phyloP scores from a whole-genome alignment of 2,329 filamentous ascomycete species.

The Gnomoniopsis smithogilvyi region DNA sequence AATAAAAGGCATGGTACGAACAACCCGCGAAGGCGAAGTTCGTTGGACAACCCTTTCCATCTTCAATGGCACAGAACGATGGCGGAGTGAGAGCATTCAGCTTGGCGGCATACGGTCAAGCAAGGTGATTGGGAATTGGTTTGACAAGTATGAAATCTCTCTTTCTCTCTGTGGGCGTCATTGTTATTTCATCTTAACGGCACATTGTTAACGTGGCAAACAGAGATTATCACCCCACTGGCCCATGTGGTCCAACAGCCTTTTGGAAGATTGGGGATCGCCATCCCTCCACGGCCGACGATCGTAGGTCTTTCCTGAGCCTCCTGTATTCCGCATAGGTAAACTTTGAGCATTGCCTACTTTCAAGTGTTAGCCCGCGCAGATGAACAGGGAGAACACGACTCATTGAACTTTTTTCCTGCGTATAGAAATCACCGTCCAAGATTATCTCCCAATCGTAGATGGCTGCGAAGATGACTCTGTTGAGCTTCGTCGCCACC shows the following conservation, averaged over 20 bases:
- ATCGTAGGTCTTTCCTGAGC: slow-evolving; percentile 25
- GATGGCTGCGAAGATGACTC: slow-evolving; percentile 12
- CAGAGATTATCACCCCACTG: slow-evolving; percentile 63
- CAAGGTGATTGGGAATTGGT: slow-evolving; percentile 73
- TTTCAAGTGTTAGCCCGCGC: background rate
- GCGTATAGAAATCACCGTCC: slow-evolving; percentile 10
- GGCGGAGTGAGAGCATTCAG: slow-evolving; percentile 76
- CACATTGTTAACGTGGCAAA: background rate
- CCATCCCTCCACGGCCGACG: slow-evolving; percentile 27
- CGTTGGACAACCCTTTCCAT: slow-evolving; percentile 71
- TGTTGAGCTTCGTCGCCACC: background rate
- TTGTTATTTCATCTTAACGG: background rate
- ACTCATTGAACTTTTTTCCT: background rate
- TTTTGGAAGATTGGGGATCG: slow-evolving; percentile 72
- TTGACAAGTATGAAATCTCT: slow-evolving; percentile 55
- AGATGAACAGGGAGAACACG: background rate
- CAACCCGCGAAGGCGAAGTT: slow-evolving; percentile 69
- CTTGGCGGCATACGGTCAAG: slow-evolving; percentile 64
- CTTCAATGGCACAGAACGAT: slow-evolving; percentile 62
- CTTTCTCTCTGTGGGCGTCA: background rate
- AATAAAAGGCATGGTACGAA: slow-evolving; percentile 53
- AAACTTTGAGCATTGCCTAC: slow-evolving; percentile 4
- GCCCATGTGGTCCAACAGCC: slow-evolving; percentile 70
- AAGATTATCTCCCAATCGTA: slow-evolving; percentile 21
- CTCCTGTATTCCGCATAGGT: slow-evolving; percentile 22